Percentiles rank a stretch among this genome's conserved stretches.
These are phyloP conservation scores for Choanephora cucurbitarum DNA, from an alignment of 371 early-diverging fungal species.

Conservation along the genomic window DNA sequence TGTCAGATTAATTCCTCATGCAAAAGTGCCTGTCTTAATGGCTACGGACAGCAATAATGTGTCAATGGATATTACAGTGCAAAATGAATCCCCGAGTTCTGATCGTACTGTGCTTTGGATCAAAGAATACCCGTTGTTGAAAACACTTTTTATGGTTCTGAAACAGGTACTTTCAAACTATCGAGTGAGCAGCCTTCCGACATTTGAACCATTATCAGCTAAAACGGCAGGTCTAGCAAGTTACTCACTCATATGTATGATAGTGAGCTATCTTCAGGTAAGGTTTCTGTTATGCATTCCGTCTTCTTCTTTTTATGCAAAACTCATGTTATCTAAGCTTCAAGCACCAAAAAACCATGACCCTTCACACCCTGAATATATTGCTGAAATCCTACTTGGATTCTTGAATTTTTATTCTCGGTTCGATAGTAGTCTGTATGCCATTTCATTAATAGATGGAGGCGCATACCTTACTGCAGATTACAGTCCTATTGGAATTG, in stretches of 20 bases:
- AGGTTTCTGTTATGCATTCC: too few species aligned
- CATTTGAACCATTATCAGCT: constrained; percentile 21
- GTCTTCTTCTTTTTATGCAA: too few species aligned
- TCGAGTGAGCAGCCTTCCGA: neutral
- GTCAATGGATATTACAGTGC: constrained; percentile 22
- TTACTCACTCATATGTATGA: constrained; percentile 28
- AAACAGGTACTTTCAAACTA: constrained; percentile 21
- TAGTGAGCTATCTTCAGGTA: constrained; percentile 33
- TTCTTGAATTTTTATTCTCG: constrained; percentile 21
- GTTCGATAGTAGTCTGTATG: constrained; percentile 10
- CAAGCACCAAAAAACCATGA: constrained; percentile 2
- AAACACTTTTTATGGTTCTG: constrained; percentile 24
- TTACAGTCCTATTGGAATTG: neutral
- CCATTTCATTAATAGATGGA: constrained; percentile 10
- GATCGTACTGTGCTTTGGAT: constrained; percentile 25
- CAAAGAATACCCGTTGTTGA: constrained; percentile 22
- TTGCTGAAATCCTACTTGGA: constrained; percentile 14
- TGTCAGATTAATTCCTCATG: neutral
- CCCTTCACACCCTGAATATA: constrained; percentile 9
- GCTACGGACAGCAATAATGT: constrained; percentile 3
- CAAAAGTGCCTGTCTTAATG: constrained; percentile 24
- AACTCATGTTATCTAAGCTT: neutral
- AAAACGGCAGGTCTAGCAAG: constrained; percentile 25
- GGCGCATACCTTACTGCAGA: constrained; percentile 4
- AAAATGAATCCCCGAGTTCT: constrained; percentile 21